phyloP scores from a whole-genome alignment of 805 yeast species.

The Nakazawaea ernobii region DNA sequence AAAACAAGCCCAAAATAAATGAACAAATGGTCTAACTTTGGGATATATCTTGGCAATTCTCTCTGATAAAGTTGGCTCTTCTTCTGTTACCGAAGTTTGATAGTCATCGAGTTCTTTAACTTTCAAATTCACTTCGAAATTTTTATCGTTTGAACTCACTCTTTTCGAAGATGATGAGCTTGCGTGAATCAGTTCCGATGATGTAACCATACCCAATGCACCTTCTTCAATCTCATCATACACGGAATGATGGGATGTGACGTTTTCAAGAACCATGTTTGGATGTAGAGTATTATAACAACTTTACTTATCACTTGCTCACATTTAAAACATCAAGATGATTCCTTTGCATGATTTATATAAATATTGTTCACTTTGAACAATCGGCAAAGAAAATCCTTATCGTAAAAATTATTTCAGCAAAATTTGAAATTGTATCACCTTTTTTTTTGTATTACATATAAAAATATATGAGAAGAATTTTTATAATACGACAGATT shows the following conservation, averaged over 20 bases:
- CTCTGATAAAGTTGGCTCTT: background rate
- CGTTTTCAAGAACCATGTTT: constrained; percentile 8
- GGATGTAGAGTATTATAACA: no score
- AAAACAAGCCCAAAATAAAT: constrained; percentile 20
- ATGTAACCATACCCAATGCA: background rate
- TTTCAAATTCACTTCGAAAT: background rate
- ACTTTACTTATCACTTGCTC: no score
- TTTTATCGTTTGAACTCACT: background rate
- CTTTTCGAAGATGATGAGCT: background rate
- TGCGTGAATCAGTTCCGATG: background rate
- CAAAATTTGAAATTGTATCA: no score
- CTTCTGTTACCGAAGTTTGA: background rate
- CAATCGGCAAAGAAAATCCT: no score
- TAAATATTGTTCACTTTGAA: no score
- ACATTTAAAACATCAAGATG: no score
- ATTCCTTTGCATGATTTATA: no score
- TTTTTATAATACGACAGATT: no score
- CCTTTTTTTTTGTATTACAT: no score
- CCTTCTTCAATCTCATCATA: background rate
- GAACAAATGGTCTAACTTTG: constrained; percentile 4
- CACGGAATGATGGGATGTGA: background rate
- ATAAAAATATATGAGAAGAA: no score
- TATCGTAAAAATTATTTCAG: no score
- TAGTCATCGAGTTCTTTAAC: constrained; percentile 3
- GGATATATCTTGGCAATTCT: background rate